A percentile compares a stretch with the other conserved stretches of the same genome.
These are phyloP conservation scores for Chaetomium cochliodes DNA, from an alignment of 495 filamentous ascomycete genomes.

Conservation along the genomic window DNA sequence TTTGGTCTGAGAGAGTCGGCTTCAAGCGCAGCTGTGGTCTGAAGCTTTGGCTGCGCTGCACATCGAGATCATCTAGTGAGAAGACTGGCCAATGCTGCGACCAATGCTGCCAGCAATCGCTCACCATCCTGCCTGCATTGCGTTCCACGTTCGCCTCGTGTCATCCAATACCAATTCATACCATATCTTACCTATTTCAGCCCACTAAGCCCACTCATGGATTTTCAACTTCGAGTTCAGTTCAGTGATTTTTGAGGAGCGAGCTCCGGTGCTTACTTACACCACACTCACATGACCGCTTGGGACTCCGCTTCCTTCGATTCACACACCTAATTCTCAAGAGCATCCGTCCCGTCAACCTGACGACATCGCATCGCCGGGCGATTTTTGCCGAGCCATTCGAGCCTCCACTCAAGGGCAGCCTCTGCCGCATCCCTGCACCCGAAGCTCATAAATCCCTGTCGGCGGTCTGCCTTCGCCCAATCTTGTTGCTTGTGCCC, in stretches of 20 bases:
- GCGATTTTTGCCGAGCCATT: constrained; percentile 10
- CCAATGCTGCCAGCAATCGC: constrained; percentile 1
- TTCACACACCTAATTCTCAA: constrained; percentile 6
- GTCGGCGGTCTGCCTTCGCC: constrained; percentile 30
- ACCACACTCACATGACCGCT: too few relatives aligned
- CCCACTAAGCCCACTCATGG: neutral
- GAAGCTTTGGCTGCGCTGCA: neutral
- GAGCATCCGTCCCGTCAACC: neutral
- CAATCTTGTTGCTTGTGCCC: constrained; percentile 30
- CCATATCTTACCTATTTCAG: neutral
- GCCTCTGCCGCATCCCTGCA: constrained; percentile 29
- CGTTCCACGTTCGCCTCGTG: neutral
- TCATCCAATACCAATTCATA: neutral
- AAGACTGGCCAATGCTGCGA: constrained; percentile 9
- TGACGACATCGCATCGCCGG: constrained; percentile 37
- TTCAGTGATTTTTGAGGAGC: neutral
- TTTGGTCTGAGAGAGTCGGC: constrained; percentile 6
- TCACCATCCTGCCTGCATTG: neutral
- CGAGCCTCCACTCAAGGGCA: constrained; percentile 10
- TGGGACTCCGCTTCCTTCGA: neutral
- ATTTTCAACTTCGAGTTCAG: neutral
- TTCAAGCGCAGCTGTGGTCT: neutral
- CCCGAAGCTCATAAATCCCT: constrained; percentile 31
- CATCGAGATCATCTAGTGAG: constrained; percentile 6
- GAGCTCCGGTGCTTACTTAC: too few relatives aligned